These are phyloP conservation scores for Erodium texanum DNA, from an alignment of 441 rosid species.

Conservation along the genomic window DNA sequence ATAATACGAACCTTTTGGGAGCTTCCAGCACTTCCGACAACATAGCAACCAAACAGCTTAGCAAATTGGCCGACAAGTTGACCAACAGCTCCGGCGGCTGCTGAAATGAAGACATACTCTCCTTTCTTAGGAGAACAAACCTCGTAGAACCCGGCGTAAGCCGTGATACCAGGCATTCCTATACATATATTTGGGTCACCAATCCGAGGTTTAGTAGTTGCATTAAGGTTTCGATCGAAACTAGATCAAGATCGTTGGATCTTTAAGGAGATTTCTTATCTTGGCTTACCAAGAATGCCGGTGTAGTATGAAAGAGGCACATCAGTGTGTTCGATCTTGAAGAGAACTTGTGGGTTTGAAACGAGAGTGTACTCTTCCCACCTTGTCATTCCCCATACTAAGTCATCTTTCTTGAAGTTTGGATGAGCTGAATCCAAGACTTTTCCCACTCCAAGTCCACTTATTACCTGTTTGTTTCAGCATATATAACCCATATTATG, in stretches of 20 bases:
- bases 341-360: background rate
- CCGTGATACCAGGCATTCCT: constrained; percentile 45
- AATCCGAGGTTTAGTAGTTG: too few relatives aligned
- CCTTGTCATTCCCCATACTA: background rate
- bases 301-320: background rate
- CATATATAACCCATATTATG: background rate
- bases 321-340: background rate
- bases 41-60: constrained; percentile 17
- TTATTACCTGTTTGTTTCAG: background rate
- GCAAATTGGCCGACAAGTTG: constrained; percentile 46
- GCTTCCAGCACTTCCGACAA: background rate
- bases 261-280: too few relatives aligned
- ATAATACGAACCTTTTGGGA: background rate
- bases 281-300: background rate
- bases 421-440: background rate
- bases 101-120: constrained; percentile 15
- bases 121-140: constrained; percentile 37
- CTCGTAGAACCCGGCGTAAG: constrained; percentile 35
- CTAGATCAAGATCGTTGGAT: too few relatives aligned
- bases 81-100: constrained; percentile 16
- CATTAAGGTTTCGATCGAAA: too few relatives aligned
- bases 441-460: background rate
- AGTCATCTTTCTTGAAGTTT: background rate
- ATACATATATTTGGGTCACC: background rate
- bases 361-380: background rate